Base-by-base conservation (phyloP, 176 grass and related monocot species). In the Oropetium thomaeum region DNA sequence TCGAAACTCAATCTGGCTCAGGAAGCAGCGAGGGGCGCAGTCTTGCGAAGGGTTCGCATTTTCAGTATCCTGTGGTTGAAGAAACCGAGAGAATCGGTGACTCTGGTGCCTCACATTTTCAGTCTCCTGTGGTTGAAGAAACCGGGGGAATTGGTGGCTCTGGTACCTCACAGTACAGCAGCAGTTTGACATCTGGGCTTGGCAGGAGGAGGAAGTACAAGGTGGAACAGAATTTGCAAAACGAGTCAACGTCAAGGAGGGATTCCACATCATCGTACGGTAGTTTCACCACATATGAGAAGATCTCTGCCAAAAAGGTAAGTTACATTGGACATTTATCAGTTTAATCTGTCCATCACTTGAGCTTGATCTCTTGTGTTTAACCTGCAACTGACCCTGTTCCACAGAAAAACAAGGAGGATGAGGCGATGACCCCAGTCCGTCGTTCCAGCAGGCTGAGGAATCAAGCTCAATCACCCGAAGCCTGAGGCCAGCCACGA, bases 281-380 rank as follows among this genome's bases (percentile, higher is more conserved):
- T 23, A 99, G 96, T 69, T 99, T 86, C 76, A 84, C 89, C 29
- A 90, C 88, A 22, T 92, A 86, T 38, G 84, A 98, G 79, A 98
- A 90, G 68, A 63, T 92, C 25, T 25, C 89, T 70, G 79, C 89
- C 35, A 95, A 95, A 87, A 99, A 95, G 23, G 96, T 92, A 83
- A 82, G 32, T 2, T 67, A 8, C 19, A 17, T 41, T 44, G 58
- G 11, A 12, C 62, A 5, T 81, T 82, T 9, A 19, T 47, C 8
- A 16, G 40, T 67, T 48, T 5, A 0, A 6, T 28, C 28, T 61
- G 34, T 69, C 54, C 31, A 67, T 40, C 28, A 13, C 10, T 6
- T 49, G 1, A 49, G 2, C 4, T 6, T 48, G 16, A 15, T 82
- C 4, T 20, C 26, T 69, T 27, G 11, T 22, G 5, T 38, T 77